Percentiles rank a stretch among this genome's conserved stretches.
Conservation (phyloP, 2,329 filamentous ascomycete genomes). For the Diatrype stigma region DNA sequence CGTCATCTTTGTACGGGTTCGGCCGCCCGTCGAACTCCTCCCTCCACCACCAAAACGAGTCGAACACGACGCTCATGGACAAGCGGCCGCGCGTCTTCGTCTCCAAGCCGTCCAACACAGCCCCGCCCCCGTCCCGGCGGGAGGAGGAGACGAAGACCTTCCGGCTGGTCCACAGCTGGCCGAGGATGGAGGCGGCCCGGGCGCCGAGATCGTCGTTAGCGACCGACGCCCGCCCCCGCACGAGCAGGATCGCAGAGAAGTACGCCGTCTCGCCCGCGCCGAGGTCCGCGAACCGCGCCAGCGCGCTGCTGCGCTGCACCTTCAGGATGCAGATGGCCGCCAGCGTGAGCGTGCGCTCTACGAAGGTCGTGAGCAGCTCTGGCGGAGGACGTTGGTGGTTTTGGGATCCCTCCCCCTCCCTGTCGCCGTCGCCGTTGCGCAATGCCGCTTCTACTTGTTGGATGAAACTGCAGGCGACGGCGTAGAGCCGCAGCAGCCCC, state of each 20-base stretch:
- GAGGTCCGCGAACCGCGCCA: conserved; percentile 38
- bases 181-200: conserved; percentile 48
- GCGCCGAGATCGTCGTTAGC: conserved; percentile 48
- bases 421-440: no score
- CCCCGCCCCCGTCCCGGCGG: not conserved
- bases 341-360: conserved; percentile 50
- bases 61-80: conserved; percentile 51
- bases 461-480: conserved; percentile 41
- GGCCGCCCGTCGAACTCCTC: conserved; percentile 33
- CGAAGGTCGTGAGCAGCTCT: conserved; percentile 40
- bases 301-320: conserved; percentile 33
- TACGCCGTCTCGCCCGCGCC: conserved; percentile 41
- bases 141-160: conserved; percentile 11
- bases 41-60: conserved; percentile 53
- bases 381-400: no score
- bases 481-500: conserved; percentile 45
- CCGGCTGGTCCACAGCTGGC: conserved; percentile 46
- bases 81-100: conserved; percentile 44
- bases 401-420: no score
- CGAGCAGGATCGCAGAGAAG: conserved; percentile 37
- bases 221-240: conserved; percentile 44
- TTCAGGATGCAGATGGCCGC: conserved; percentile 49
- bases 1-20: conserved; percentile 11
- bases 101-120: conserved; percentile 7
- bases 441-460: conserved; percentile 27